These are phyloP conservation scores for Talaromyces sp. DNA, from an alignment of 2,329 filamentous ascomycete species.

Conservation along the genomic window DNA sequence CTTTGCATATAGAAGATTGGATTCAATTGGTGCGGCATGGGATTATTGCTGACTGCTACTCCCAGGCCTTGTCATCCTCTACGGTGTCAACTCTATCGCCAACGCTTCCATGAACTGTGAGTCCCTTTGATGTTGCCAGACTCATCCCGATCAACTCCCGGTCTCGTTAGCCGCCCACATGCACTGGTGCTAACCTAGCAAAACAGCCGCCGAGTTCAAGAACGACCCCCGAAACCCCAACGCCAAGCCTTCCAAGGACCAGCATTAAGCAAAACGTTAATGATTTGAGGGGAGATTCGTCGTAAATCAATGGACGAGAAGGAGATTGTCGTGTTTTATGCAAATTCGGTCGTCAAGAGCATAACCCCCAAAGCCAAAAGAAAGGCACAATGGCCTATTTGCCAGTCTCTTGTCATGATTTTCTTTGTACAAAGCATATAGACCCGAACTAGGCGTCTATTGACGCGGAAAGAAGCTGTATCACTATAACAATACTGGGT, in stretches of 20 bases:
- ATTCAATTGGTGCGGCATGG: background rate
- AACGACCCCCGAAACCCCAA: constrained; percentile 83
- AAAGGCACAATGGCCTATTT: background rate
- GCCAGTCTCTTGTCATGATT: constrained; percentile 17
- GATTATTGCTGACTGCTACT: constrained; percentile 9
- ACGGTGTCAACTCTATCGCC: constrained; percentile 83
- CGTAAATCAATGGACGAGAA: background rate
- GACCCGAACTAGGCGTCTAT: constrained; percentile 28
- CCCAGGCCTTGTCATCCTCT: constrained; percentile 75
- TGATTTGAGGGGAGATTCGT: background rate
- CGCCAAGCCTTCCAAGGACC: constrained; percentile 28
- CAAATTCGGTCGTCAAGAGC: background rate
- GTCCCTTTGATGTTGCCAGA: constrained; percentile 30
- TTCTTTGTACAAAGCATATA: constrained; percentile 35
- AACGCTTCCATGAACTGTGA: constrained; percentile 73
- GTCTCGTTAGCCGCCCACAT: background rate
- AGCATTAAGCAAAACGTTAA: constrained; percentile 16
- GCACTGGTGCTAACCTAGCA: background rate
- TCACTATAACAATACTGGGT: constrained; percentile 18
- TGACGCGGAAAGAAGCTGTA: constrained; percentile 35
- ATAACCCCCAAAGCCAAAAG: background rate
- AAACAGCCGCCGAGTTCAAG: constrained; percentile 83
- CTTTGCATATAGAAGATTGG: background rate
- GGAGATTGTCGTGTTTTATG: background rate
- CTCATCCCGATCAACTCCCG: background rate